phyloP scores from a whole-genome alignment of 352 stramenopile genomes.

The Phytophthora parvispora region DNA sequence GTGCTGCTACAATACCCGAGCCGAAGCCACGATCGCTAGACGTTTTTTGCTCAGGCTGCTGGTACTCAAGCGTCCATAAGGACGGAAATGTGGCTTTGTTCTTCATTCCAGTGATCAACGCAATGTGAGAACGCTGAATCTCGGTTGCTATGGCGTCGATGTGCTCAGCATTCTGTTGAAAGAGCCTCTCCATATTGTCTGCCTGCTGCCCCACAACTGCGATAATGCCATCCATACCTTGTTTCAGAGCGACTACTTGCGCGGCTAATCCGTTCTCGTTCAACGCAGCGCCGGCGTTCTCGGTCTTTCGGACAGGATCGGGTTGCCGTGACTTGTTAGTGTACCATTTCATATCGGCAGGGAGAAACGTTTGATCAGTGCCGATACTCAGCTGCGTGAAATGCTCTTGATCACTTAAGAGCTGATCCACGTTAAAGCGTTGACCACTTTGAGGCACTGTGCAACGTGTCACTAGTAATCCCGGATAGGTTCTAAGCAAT shows the following conservation, averaged over 20 bases:
- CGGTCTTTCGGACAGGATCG: not conserved
- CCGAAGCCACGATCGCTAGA: not conserved
- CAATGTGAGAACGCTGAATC: slow-evolving; percentile 4
- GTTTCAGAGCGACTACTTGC: not conserved
- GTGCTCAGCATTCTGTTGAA: slow-evolving; percentile 3
- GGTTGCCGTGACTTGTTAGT: slow-evolving; percentile 11
- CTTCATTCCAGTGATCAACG: slow-evolving; percentile 9
- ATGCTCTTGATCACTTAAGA: slow-evolving; percentile 11
- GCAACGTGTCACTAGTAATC: slow-evolving; percentile 7
- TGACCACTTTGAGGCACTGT: slow-evolving; percentile 2
- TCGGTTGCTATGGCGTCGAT: not conserved
- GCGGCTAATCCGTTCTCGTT: not conserved
- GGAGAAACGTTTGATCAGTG: slow-evolving; percentile 8
- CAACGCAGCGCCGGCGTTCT: not conserved
- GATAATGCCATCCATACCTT: not conserved
- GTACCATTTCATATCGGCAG: slow-evolving; percentile 19
- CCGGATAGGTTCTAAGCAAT: slow-evolving; percentile 15
- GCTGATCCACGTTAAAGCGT: slow-evolving; percentile 11
- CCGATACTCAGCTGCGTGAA: slow-evolving; percentile 10
- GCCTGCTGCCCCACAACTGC: not conserved
- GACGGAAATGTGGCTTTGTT: slow-evolving; percentile 15
- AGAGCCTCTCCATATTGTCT: not conserved
- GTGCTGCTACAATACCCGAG: not conserved
- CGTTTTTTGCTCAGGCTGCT: not conserved
- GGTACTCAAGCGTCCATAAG: slow-evolving; percentile 9